phyloP scores from a whole-genome alignment of 495 filamentous ascomycete genomes.

The Lasiosphaeria ovina region DNA sequence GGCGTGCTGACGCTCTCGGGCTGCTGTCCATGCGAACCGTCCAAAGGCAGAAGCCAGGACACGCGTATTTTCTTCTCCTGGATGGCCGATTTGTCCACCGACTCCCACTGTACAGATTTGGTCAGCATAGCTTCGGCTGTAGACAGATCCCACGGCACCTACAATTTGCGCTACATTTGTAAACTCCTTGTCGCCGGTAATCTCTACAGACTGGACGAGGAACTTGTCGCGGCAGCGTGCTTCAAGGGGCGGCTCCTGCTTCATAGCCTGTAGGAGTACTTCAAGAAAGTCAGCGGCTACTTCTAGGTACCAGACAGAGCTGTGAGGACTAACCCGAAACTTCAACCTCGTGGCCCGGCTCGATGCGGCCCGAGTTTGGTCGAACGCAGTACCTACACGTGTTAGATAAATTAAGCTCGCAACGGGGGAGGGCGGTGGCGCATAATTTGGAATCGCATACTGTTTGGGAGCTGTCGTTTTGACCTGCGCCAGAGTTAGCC shows the following conservation, averaged over 20 bases:
- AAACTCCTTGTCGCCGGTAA: conserved; percentile 80
- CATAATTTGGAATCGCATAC: conserved; percentile 53
- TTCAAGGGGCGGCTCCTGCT: conserved; percentile 81
- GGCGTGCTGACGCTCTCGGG: conserved; percentile 25
- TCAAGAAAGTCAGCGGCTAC: conserved; percentile 9
- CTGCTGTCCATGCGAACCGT: conserved; percentile 14
- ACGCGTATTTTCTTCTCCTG: conserved; percentile 98
- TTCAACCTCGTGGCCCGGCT: conserved; percentile 81
- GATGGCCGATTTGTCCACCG: conserved; percentile 70
- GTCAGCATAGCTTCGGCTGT: conserved; percentile 25
- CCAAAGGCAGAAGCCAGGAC: conserved; percentile 58
- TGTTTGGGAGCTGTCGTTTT: conserved; percentile 99
- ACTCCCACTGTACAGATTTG: conserved; percentile 60
- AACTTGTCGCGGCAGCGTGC: conserved; percentile 97
- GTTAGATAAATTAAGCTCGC: conserved; percentile 18
- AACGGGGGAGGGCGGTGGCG: neutral
- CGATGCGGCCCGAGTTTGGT: conserved; percentile 93
- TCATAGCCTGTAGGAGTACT: conserved; percentile 98
- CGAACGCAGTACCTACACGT: conserved; percentile 85
- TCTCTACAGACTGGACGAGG: conserved; percentile 87
- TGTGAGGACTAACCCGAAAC: conserved; percentile 70
- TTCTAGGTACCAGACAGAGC: neutral
- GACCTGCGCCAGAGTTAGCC: conserved; percentile 56
- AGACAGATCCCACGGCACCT: conserved; percentile 32
- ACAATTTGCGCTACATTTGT: conserved; percentile 77